Base-by-base conservation (phyloP, 768 basidiomycete species). In the Lactarius hatsudake region DNA sequence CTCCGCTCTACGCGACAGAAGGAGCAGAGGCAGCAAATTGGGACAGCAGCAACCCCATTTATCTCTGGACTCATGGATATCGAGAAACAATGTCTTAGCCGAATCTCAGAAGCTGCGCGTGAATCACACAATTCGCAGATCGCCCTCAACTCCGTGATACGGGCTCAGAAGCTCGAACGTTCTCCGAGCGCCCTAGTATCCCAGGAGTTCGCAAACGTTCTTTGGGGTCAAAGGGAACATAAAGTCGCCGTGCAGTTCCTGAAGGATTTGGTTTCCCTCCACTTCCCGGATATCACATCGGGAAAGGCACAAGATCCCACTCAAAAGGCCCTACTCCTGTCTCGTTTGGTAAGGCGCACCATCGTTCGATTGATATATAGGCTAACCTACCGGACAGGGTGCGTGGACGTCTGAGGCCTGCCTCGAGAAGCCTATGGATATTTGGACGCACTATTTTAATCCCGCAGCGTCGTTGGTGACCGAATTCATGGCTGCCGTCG, bases 351-450 rank as follows among this genome's bases (percentile, higher is more conserved):
- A 70, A 56, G 62, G 86, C 75, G 45, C 18, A 30, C 20, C 54
- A 36, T 55, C 15, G 2, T 2, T 6, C 59, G 26, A 63, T 15
- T 36, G 51, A 28, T 20, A 23, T 36, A n/a, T 48, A 5, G 20
- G 59, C 53, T 56, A 40, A 62, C 69, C 26, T 8, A 7, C 17
- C 9, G 40, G 17, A 15, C 63, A 98, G 94, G 97, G 96, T 12
- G 82, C 89, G 13, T 99, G 97, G 97, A 89, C 86, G 28, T 85
- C 93, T 8, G 87, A 92, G 72, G 94, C 97, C 2, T 91, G 90
- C 65, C 75, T 96, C 32, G 88, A 90, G 71, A 90, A 90, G 57
- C 87, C 94, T 0, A 79, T 82, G 18, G 84, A 87, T 34, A 94
- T 97, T 61, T 83, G 84, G 68, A 73, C 78, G 0, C 79, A 82